Evolutionary conservation across 495 filamentous ascomycete genomes (phyloP).

Genomic region (Neurospora sp.): DNA sequence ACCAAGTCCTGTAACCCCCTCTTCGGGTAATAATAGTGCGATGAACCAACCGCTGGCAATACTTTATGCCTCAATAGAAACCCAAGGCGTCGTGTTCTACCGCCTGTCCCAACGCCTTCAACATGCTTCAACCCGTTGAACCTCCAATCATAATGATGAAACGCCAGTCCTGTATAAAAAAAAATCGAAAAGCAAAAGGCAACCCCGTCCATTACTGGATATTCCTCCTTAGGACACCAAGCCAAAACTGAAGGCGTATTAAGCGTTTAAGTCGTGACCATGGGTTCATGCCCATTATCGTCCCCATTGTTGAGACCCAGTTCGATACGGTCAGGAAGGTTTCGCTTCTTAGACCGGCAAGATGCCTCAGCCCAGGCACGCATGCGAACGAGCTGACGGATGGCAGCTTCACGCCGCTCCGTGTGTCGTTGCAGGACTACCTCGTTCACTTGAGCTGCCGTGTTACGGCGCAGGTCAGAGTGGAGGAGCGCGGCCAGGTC

Average conservation of each 20-base stretch:
- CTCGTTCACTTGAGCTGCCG: slow-evolving; percentile 77
- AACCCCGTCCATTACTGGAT: no score
- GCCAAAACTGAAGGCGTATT: no score
- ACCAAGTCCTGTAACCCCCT: background rate
- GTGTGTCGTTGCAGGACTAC: slow-evolving; percentile 68
- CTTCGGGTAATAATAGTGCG: background rate
- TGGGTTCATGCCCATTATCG: slow-evolving; percentile 44
- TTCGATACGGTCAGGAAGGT: slow-evolving; percentile 62
- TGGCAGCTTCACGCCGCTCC: slow-evolving; percentile 64
- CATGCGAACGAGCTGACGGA: slow-evolving; percentile 67
- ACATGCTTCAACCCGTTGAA: background rate
- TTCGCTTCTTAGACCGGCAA: slow-evolving; percentile 60
- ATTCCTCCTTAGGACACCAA: no score
- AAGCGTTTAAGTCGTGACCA: slow-evolving; percentile 35
- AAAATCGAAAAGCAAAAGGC: no score
- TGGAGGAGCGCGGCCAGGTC: slow-evolving; percentile 67
- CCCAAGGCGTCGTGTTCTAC: background rate
- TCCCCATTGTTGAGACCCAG: slow-evolving; percentile 53
- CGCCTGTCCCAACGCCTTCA: background rate
- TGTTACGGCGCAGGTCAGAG: slow-evolving; percentile 68
- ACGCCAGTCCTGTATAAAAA: background rate
- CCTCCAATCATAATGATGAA: background rate
- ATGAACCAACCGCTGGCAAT: background rate
- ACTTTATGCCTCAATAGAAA: background rate
- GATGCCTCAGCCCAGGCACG: slow-evolving; percentile 79